phyloP scores from a whole-genome alignment of 2,329 filamentous ascomycete genomes.

The Fusarium newnesense region DNA sequence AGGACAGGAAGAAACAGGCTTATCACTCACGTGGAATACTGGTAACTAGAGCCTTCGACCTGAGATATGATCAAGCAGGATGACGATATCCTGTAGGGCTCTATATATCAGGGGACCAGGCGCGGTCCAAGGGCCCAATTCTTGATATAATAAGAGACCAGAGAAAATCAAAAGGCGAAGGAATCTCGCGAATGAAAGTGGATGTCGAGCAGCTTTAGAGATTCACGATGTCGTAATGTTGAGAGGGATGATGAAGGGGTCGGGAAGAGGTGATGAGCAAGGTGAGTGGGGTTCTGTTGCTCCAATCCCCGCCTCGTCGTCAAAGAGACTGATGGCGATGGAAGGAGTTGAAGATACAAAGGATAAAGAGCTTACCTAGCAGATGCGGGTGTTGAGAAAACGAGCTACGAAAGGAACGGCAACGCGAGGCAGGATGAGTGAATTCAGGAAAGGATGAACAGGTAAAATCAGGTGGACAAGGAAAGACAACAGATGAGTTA shows the following conservation, averaged over 20 bases:
- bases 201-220: conserved; percentile 7
- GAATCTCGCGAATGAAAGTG: not conserved
- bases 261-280: conserved; percentile 26
- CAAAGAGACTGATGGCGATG: conserved; percentile 10
- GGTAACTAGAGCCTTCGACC: conserved; percentile 20
- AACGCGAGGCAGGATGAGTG: not conserved
- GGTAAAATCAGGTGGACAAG: conserved; percentile 6
- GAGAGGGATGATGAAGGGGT: conserved; percentile 27
- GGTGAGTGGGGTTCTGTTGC: conserved; percentile 35
- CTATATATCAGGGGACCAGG: conserved; percentile 10
- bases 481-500: conserved; percentile 7
- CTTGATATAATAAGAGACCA: conserved; percentile 1
- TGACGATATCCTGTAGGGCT: conserved; percentile 21
- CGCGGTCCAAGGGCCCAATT: not conserved
- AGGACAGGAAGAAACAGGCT: conserved; percentile 16
- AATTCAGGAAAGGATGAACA: not conserved
- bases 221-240: conserved; percentile 14
- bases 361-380: not conserved
- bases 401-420: not conserved
- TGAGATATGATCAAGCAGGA: conserved; percentile 28
- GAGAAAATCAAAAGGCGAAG: not conserved
- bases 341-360: conserved; percentile 1
- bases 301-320: conserved; percentile 35
- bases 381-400: not conserved
- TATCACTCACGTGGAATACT: conserved; percentile 33